Conservation (phyloP, 2,329 filamentous ascomycete genomes). For the Immersiporthe knoxdaviesiana region DNA sequence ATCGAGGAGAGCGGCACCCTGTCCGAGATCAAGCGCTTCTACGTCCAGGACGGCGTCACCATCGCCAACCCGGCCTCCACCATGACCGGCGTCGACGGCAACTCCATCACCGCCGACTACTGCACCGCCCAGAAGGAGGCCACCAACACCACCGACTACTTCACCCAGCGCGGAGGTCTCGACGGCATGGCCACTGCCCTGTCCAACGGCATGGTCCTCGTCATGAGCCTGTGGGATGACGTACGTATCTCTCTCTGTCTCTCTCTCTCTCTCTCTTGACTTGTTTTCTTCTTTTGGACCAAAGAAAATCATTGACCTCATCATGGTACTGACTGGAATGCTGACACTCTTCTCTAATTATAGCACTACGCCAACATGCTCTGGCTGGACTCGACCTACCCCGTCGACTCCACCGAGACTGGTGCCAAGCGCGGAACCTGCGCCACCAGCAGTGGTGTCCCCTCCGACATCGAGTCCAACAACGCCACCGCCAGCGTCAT, state of each 20-base stretch:
- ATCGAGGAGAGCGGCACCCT: conserved; percentile 41
- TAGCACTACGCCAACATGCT: conserved; percentile 68
- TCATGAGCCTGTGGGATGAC: conserved; percentile 65
- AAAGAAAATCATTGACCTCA: background rate
- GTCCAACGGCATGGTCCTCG: conserved; percentile 61
- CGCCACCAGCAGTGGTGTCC: conserved; percentile 43
- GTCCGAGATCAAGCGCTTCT: conserved; percentile 60
- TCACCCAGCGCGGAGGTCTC: conserved; percentile 57
- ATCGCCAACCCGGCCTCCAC: conserved; percentile 50
- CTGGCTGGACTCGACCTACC: conserved; percentile 71
- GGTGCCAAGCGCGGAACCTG: conserved; percentile 51
- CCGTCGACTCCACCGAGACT: conserved; percentile 41
- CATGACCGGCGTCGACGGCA: conserved; percentile 35
- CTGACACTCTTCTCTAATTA: background rate
- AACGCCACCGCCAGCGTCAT: conserved; percentile 38
- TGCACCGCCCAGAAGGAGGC: conserved; percentile 56
- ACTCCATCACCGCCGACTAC: conserved; percentile 56
- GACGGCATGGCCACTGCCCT: conserved; percentile 56
- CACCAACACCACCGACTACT: conserved; percentile 57
- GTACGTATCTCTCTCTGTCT: conserved; percentile 5
- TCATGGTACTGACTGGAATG: background rate
- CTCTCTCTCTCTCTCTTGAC: too few relatives aligned
- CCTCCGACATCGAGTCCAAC: conserved; percentile 43
- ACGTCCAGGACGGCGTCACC: conserved; percentile 60
- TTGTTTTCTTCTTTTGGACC: too few relatives aligned